Percentiles rank a stretch among this genome's conserved stretches.
Conservation (phyloP, 2,329 filamentous ascomycete genomes). For the Colletotrichum endophyticum region DNA sequence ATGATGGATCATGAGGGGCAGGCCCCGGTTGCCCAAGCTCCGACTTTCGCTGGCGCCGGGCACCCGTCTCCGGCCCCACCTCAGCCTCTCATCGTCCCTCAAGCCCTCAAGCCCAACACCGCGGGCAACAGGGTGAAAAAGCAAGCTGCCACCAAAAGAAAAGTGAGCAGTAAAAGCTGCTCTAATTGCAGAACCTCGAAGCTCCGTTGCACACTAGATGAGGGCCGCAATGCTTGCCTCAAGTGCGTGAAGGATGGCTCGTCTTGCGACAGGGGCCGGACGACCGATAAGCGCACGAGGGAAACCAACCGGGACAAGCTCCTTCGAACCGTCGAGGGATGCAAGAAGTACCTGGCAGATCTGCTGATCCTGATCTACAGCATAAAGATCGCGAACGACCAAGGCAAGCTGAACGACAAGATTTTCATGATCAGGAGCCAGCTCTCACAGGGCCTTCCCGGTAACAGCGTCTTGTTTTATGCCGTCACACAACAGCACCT, state of each 20-base stretch:
- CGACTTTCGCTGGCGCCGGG: no score
- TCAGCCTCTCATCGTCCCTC: neutral
- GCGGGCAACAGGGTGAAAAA: neutral
- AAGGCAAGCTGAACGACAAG: neutral
- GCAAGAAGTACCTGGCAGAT: neutral
- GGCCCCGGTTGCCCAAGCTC: no score
- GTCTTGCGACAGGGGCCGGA: neutral
- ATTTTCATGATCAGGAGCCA: neutral
- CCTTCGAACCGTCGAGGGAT: neutral
- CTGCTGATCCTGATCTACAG: neutral
- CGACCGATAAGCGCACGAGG: neutral
- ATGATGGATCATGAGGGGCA: no score
- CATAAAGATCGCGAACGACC: neutral
- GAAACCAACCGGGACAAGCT: neutral
- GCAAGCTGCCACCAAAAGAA: neutral
- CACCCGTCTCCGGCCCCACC: no score
- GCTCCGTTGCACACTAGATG: no score
- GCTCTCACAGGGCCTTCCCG: neutral
- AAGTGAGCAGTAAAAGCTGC: no score
- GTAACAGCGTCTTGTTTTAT: fast-evolving
- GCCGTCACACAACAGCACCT: neutral
- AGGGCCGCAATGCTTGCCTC: no score
- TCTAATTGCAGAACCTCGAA: no score
- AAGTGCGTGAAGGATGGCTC: no score
- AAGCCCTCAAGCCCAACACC: neutral